phyloP scores from a whole-genome alignment of 805 yeast species.

The Ogataea wickerhamii region DNA sequence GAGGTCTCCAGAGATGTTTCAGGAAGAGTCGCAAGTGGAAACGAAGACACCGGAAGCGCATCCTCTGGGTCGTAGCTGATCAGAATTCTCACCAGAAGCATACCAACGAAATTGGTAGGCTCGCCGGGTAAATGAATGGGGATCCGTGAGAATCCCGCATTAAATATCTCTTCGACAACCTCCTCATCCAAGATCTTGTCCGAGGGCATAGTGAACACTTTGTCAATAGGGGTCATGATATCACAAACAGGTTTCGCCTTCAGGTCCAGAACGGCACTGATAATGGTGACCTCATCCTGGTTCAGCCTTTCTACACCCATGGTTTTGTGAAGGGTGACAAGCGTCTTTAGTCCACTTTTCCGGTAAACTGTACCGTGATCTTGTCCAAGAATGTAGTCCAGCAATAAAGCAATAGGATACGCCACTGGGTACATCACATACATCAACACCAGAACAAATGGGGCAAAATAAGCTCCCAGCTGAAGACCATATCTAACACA shows the following conservation, averaged over 20 bases:
- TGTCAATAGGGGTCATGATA: slow-evolving; percentile 92
- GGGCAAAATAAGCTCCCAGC: slow-evolving; percentile 86
- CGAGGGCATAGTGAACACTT: slow-evolving; percentile 84
- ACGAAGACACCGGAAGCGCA: slow-evolving; percentile 83
- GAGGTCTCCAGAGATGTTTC: slow-evolving; percentile 91
- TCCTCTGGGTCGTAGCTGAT: slow-evolving; percentile 98
- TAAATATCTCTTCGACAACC: slow-evolving; percentile 83
- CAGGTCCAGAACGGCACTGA: slow-evolving; percentile 87
- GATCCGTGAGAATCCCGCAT: slow-evolving; percentile 91
- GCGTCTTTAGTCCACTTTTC: slow-evolving; percentile 86
- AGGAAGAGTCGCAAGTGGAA: slow-evolving; percentile 94
- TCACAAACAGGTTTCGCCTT: slow-evolving; percentile 84
- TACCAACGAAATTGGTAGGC: slow-evolving; percentile 88
- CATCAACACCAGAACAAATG: slow-evolving; percentile 82
- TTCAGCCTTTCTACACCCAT: slow-evolving; percentile 94
- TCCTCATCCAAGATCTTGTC: slow-evolving; percentile 78
- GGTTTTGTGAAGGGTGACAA: slow-evolving; percentile 87
- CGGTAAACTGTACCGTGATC: slow-evolving; percentile 95
- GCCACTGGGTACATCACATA: slow-evolving; percentile 89
- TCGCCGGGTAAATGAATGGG: slow-evolving; percentile 91
- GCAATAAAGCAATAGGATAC: slow-evolving; percentile 77
- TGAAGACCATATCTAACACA: slow-evolving; percentile 91
- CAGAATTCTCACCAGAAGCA: slow-evolving; percentile 87
- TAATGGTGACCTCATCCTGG: slow-evolving; percentile 94
- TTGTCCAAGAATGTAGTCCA: slow-evolving; percentile 84